Base-by-base conservation (phyloP, 2,329 filamentous ascomycete genomes). In the Sporothrix pseudoabietina region DNA sequence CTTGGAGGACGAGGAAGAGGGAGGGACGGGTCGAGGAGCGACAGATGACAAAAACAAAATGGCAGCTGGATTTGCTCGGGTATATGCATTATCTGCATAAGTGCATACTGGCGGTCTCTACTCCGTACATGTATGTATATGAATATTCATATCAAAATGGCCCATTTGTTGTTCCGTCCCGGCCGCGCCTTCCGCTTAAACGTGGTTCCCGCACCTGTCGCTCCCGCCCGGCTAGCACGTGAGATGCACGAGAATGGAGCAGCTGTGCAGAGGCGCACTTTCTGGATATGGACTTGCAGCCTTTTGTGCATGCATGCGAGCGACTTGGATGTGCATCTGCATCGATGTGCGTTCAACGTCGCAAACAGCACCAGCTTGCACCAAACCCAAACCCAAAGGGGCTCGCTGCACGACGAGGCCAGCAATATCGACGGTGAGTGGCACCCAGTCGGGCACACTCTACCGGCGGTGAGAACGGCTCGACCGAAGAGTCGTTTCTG, bases 171-270 rank as follows among this genome's bases (percentile, higher is more conserved):
- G 63, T 32, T 69, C 65, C 65, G 44, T 69, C 10, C 65, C 47
- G 65, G 65, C 65, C 65, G 65, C 65, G 47, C 65, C 65, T 69
- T 69, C 65, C 65, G 63, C 65, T 41, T 30, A 7, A 54, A 54
- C 19, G 61, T 44, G 61, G 63, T 52, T 47, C 14, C 52, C 52
- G 22, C 52, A 30, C n/a, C n/a, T 55, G 52, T 55, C n/a, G 16
- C 14, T 61, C 63, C 65, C 47, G 41, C 41, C 19, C 41, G 39
- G n/a, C 47, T 39, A 19, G 47, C 65, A 69, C 65, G 47, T 69
- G 66, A 69, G 49, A 41, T 39, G 66, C 47, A 69, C 26, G 26
- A 14, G 44, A 44, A 68, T 49, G 41, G 65, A 52, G 26, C 44
- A 52, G 32, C 26, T n/a, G 44, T 68, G 66, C 66, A 69, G 66